phyloP scores from a whole-genome alignment of 208 protist species.

The Leptomonas pyrrhocoris region DNA sequence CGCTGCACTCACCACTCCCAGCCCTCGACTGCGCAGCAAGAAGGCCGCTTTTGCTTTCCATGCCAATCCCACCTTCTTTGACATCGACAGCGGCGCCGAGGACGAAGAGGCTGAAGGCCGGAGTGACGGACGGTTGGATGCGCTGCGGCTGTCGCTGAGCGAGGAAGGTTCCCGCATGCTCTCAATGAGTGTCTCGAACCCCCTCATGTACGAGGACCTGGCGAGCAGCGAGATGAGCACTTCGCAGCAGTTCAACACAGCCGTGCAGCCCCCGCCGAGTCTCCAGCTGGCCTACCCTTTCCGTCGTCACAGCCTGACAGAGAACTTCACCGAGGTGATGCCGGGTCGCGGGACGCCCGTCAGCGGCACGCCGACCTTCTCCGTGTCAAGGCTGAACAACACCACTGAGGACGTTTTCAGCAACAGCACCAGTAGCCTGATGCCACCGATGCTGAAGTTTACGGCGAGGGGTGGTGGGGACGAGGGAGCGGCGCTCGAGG shows the following conservation, averaged over 20 bases:
- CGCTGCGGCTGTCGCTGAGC: constrained; percentile 5
- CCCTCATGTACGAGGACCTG: constrained; percentile 17
- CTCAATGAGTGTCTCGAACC: constrained; percentile 16
- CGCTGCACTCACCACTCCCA: constrained; percentile 10
- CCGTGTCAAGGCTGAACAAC: not conserved
- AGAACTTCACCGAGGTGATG: not conserved
- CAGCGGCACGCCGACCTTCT: constrained; percentile 13
- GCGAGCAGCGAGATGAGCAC: constrained; percentile 18
- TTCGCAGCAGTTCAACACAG: constrained; percentile 15
- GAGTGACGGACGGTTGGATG: not conserved
- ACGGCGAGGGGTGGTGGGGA: constrained; percentile 3
- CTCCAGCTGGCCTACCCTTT: constrained; percentile 12
- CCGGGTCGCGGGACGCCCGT: not conserved
- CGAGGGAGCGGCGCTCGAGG: constrained; percentile 1
- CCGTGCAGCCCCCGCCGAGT: constrained; percentile 13
- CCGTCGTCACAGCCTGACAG: constrained; percentile 1
- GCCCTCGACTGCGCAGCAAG: not conserved
- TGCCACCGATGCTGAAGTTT: constrained; percentile 13
- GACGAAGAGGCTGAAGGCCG: not conserved
- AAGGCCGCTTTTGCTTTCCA: not conserved
- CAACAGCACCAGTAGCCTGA: constrained; percentile 18
- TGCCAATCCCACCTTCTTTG: constrained; percentile 3
- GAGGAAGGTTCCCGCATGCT: constrained; percentile 12
- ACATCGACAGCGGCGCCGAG: constrained; percentile 16
- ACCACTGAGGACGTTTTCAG: constrained; percentile 6